These are phyloP conservation scores for Neofusicoccum parvum DNA, from an alignment of 2,329 filamentous ascomycete species.

Conservation along the genomic window DNA sequence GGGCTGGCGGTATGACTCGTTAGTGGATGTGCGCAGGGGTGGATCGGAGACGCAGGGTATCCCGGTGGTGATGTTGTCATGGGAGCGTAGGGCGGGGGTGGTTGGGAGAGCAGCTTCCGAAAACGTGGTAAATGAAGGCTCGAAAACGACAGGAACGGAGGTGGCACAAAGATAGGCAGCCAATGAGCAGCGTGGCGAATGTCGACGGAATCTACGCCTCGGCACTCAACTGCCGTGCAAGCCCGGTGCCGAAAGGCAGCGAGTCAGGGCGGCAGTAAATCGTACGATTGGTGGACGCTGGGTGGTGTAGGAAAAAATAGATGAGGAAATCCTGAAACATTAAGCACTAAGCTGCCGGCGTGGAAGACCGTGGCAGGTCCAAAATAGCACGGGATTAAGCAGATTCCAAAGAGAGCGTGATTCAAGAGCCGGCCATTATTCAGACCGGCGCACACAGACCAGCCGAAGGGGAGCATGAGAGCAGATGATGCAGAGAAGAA, in stretches of 20 bases:
- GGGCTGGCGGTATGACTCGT: slow-evolving; percentile 18
- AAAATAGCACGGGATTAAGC: slow-evolving; percentile 7
- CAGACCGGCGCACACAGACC: slow-evolving; percentile 1
- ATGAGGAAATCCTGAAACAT: slow-evolving; percentile 3
- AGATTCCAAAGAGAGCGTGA: background rate
- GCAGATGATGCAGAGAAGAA: background rate
- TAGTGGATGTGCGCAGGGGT: slow-evolving; percentile 16
- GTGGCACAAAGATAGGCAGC: background rate
- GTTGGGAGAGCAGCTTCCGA: background rate
- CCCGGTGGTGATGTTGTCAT: slow-evolving; percentile 5
- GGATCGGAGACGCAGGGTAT: slow-evolving; percentile 3
- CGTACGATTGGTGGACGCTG: slow-evolving; percentile 1
- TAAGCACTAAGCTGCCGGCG: background rate
- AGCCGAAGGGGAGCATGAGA: background rate
- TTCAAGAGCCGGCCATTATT: background rate
- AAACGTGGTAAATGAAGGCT: slow-evolving; percentile 9
- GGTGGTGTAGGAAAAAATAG: background rate
- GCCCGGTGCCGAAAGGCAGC: background rate
- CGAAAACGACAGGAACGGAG: background rate
- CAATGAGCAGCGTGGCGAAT: background rate
- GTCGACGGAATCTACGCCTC: background rate
- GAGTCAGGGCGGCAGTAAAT: background rate
- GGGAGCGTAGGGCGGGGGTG: background rate
- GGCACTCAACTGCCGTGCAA: slow-evolving; percentile 2
- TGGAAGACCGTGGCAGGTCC: slow-evolving; percentile 7